These are phyloP conservation scores for Aspergillus ostianus DNA, from an alignment of 495 filamentous ascomycete genomes.

Conservation along the genomic window DNA sequence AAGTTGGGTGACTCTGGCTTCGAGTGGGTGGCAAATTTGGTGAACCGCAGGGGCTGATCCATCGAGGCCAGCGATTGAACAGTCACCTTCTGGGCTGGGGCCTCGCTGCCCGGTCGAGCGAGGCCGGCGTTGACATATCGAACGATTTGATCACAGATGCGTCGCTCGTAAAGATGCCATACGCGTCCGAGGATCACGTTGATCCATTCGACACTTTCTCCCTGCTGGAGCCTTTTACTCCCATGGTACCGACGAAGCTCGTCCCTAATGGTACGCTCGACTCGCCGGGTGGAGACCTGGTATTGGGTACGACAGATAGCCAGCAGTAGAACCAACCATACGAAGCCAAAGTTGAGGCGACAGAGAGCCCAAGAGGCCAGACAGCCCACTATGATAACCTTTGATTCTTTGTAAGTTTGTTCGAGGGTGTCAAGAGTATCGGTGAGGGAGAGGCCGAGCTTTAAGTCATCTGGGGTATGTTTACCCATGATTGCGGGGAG, in stretches of 20 bases:
- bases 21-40: constrained; percentile 5
- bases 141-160: constrained; percentile 9
- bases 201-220: constrained; percentile 16
- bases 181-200: constrained; percentile 10
- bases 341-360: constrained; percentile 12
- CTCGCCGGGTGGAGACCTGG: constrained; percentile 9
- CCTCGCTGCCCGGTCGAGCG: constrained; percentile 5
- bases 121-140: constrained; percentile 16
- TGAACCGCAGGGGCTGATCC: constrained; percentile 14
- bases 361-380: constrained; percentile 12
- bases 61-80: constrained; percentile 13
- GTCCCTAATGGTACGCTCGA: constrained; percentile 14
- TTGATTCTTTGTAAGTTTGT: constrained; percentile 17
- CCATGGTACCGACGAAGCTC: constrained; percentile 15
- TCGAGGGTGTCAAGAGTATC: constrained; percentile 3
- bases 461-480: neutral
- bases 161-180: constrained; percentile 17
- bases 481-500: constrained; percentile 12
- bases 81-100: constrained; percentile 9
- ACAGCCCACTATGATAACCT: constrained; percentile 15
- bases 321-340: constrained; percentile 14
- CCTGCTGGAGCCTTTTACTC: constrained; percentile 9
- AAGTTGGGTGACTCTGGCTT: constrained; percentile 15
- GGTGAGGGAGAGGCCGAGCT: neutral
- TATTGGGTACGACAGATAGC: constrained; percentile 15